These are phyloP conservation scores for Paraphoma chrysanthemicola DNA, from an alignment of 2,329 filamentous ascomycete genomes.

Conservation along the genomic window DNA sequence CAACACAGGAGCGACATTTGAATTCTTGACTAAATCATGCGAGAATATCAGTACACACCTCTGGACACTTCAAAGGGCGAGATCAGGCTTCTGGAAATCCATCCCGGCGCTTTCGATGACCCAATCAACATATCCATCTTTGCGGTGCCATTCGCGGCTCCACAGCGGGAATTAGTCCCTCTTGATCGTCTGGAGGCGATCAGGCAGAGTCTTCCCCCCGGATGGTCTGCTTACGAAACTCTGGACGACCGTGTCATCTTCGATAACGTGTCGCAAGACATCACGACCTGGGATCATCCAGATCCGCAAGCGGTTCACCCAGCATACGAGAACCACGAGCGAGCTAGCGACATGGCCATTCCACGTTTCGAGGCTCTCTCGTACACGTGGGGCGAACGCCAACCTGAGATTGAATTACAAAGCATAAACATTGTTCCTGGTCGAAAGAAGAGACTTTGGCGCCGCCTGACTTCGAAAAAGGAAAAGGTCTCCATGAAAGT, in stretches of 20 bases:
- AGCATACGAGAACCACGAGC: neutral
- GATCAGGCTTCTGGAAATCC: constrained; percentile 2
- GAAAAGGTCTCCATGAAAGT: neutral
- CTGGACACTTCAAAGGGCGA: neutral
- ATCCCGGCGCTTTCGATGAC: constrained; percentile 4
- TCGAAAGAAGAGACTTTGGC: too few relatives aligned
- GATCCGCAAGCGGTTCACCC: neutral
- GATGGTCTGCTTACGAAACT: constrained; percentile 1
- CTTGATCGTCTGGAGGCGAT: neutral
- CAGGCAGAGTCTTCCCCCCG: neutral
- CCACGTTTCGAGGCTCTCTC: constrained; percentile 6
- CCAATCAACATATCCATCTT: constrained; percentile 1
- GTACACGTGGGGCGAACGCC: constrained; percentile 4
- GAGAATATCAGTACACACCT: neutral
- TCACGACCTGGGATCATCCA: neutral
- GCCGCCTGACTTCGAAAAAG: too few relatives aligned
- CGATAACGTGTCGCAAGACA: neutral
- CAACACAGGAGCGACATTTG: too few relatives aligned
- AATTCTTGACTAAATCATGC: neutral
- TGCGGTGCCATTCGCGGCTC: neutral
- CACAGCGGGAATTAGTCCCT: neutral
- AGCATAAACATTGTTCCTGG: neutral
- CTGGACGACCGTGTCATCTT: neutral
- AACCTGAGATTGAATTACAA: neutral
- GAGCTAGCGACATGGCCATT: too few relatives aligned